phyloP scores from a whole-genome alignment of 352 stramenopile species.

The Pythium scleroteichum region DNA sequence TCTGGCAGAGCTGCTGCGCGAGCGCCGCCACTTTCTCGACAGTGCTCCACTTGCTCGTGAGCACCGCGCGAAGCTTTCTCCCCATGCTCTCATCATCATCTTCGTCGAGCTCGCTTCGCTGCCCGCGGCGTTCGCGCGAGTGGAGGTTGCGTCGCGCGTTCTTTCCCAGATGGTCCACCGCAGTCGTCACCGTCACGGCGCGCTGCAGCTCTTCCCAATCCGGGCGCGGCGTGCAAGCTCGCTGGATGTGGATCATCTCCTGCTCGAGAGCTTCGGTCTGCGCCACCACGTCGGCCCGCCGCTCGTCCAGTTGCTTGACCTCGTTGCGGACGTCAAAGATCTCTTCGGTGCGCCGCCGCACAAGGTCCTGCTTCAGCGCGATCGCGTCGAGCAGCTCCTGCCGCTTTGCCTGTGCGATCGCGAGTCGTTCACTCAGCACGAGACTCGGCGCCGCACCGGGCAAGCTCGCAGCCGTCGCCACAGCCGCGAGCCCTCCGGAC shows the following conservation, averaged over 20 bases:
- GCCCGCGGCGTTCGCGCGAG: slow-evolving; percentile 14
- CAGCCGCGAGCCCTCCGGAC: slow-evolving; percentile 19
- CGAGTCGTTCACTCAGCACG: slow-evolving; percentile 19
- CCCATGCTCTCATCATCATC: slow-evolving; percentile 36
- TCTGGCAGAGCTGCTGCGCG: slow-evolving; percentile 45
- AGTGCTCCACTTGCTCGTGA: slow-evolving; percentile 61
- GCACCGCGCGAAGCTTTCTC: slow-evolving; percentile 41
- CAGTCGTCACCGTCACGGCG: slow-evolving; percentile 54
- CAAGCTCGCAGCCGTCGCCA: slow-evolving; percentile 18
- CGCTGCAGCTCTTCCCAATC: slow-evolving; percentile 63
- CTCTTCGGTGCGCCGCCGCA: slow-evolving; percentile 48
- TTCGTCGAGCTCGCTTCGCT: slow-evolving; percentile 30
- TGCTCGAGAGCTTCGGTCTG: slow-evolving; percentile 34
- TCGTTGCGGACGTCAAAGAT: slow-evolving; percentile 66
- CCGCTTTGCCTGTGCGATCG: slow-evolving; percentile 15
- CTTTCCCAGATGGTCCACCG: slow-evolving; percentile 42
- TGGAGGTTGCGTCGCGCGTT: slow-evolving; percentile 17
- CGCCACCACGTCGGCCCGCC: slow-evolving; percentile 25
- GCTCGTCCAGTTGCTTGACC: slow-evolving; percentile 35
- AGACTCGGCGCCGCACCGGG: not conserved
- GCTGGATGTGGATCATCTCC: slow-evolving; percentile 47
- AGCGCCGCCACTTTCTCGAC: slow-evolving; percentile 65
- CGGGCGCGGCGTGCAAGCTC: slow-evolving; percentile 61
- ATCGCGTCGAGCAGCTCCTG: slow-evolving; percentile 29
- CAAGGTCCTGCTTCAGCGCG: slow-evolving; percentile 29